phyloP scores from a whole-genome alignment of 169 alveolate genomes.

The Amoebophrya sp. region DNA sequence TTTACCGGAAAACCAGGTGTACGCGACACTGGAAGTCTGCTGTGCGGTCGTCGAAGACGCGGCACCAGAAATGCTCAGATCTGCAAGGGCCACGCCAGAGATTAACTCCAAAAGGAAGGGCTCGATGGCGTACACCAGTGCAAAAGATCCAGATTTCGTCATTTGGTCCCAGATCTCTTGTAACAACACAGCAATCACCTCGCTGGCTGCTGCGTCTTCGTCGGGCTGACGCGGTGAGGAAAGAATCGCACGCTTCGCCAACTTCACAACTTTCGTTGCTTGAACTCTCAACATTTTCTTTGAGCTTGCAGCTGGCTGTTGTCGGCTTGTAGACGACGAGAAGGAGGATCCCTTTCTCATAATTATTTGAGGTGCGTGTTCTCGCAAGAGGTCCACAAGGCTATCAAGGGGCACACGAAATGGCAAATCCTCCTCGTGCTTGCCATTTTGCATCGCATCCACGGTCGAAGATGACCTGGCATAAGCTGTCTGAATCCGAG shows the following conservation, averaged over 20 bases:
- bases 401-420: too few species aligned
- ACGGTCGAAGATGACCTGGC: too few species aligned
- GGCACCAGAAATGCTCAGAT: too few species aligned
- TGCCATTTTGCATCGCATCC: too few species aligned
- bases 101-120: background rate
- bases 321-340: too few species aligned
- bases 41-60: background rate
- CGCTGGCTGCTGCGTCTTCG: background rate
- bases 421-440: too few species aligned
- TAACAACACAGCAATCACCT: background rate
- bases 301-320: too few species aligned
- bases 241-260: background rate
- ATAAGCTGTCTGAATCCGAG: too few species aligned
- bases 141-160: background rate
- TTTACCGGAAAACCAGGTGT: background rate
- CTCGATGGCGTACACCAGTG: background rate
- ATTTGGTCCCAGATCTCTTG: background rate
- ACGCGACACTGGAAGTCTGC: background rate
- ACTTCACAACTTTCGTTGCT: background rate
- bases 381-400: too few species aligned
- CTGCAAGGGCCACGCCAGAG: background rate
- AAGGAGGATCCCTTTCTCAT: too few species aligned
- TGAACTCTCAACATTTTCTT: too few species aligned
- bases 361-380: too few species aligned
- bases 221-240: background rate